phyloP scores from a whole-genome alignment of 2,329 filamentous ascomycete genomes.

The Coleophoma cylindrospora region DNA sequence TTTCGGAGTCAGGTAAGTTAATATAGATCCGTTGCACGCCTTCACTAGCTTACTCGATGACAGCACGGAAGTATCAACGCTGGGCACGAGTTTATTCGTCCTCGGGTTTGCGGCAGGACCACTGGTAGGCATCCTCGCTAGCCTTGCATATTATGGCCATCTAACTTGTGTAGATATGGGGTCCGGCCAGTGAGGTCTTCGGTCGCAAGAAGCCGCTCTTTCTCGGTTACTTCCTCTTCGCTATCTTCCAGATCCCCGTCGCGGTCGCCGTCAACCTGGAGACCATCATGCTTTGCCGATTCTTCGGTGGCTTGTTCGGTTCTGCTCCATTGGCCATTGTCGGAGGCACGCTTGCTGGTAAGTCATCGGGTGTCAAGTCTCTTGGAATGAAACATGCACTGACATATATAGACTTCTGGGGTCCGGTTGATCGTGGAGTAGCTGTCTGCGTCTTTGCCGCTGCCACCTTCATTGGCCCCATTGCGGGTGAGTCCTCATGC shows the following conservation, averaged over 20 bases:
- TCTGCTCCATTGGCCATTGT: conserved; percentile 44
- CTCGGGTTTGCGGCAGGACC: conserved; percentile 25
- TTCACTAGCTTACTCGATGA: too few relatives aligned
- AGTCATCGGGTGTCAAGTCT: too few relatives aligned
- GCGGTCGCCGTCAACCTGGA: conserved; percentile 47
- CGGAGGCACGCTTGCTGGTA: conserved; percentile 47
- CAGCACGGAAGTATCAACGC: conserved; percentile 43
- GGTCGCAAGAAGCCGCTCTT: conserved; percentile 44
- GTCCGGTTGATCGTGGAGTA: conserved; percentile 53
- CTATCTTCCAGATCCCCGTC: conserved; percentile 49
- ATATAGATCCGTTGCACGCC: too few relatives aligned
- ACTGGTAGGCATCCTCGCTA: conserved; percentile 6
- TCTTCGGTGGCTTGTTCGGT: conserved; percentile 47
- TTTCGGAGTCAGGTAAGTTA: conserved; percentile 9
- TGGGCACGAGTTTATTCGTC: conserved; percentile 48
- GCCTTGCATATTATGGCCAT: not conserved
- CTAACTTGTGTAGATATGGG: conserved; percentile 26
- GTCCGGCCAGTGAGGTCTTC: conserved; percentile 40
- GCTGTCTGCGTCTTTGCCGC: conserved; percentile 61
- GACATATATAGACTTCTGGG: conserved; percentile 46
- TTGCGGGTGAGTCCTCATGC: conserved; percentile 12
- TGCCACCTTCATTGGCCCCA: conserved; percentile 30
- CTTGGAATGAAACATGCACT: too few relatives aligned
- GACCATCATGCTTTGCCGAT: conserved; percentile 49
- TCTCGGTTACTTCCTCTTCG: conserved; percentile 40